Conservation (phyloP, 257 asterid genomes). For the Echites panduratus region DNA sequence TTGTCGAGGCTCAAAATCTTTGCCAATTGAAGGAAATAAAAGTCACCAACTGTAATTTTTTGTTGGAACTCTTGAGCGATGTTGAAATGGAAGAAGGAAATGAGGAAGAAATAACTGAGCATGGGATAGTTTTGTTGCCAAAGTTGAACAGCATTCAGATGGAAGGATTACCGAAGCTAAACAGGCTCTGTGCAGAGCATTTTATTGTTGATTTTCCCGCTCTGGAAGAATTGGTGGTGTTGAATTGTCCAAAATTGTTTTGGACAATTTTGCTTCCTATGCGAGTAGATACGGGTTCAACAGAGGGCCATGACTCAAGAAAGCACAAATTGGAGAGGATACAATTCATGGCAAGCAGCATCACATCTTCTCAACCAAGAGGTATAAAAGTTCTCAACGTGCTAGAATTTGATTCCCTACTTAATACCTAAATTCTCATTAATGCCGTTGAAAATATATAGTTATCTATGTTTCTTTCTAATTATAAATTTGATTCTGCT, state of each 20-base stretch:
- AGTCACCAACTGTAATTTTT: neutral
- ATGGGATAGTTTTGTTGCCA: constrained; percentile 8
- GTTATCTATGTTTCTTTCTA: too few species aligned
- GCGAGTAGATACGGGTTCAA: constrained; percentile 1
- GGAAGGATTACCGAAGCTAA: neutral
- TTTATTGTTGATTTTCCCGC: constrained; percentile 14
- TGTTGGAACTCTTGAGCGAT: constrained; percentile 3
- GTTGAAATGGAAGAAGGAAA: neutral
- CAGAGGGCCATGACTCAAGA: constrained; percentile 6
- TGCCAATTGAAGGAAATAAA: constrained; percentile 5
- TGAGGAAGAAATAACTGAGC: neutral
- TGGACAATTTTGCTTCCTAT: constrained; percentile 2
- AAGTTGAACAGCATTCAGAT: constrained; percentile 6
- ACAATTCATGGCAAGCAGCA: neutral
- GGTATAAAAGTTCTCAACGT: neutral
- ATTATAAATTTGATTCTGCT: too few species aligned
- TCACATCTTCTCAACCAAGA: neutral
- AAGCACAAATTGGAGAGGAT: neutral
- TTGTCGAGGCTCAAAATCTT: constrained; percentile 5
- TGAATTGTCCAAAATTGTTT: constrained; percentile 2
- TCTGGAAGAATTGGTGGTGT: constrained; percentile 13
- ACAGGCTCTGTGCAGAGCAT: constrained; percentile 7
- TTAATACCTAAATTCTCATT: too few species aligned
- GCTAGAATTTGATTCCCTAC: too few species aligned
- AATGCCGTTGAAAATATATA: too few species aligned